phyloP scores from a whole-genome alignment of 1,284 basidiomycete genomes.

The Leccinum colubrinum region DNA sequence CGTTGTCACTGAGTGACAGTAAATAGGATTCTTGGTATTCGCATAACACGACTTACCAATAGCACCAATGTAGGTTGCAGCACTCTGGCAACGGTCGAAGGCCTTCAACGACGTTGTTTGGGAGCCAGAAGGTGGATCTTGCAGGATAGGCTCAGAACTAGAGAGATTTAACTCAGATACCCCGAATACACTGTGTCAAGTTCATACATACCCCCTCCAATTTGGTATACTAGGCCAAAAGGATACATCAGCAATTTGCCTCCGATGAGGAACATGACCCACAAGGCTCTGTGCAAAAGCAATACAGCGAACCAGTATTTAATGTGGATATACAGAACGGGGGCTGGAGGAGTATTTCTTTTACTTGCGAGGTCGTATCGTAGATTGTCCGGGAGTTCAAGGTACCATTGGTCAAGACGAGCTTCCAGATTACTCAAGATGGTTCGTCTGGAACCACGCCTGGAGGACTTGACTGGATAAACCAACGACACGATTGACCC shows the following conservation, averaged over 20 bases:
- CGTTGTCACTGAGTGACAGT: conserved; percentile 44
- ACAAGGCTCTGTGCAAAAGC: conserved; percentile 81
- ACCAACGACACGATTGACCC: conserved; percentile 68
- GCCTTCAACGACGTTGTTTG: conserved; percentile 50
- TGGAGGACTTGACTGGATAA: conserved; percentile 66
- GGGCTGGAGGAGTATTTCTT: conserved; percentile 54
- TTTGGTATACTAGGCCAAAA: conserved; percentile 55
- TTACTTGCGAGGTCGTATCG: conserved; percentile 55
- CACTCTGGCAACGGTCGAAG: conserved; percentile 75
- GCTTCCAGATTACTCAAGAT: conserved; percentile 59
- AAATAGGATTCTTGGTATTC: conserved; percentile 5
- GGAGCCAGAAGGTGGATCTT: conserved; percentile 37
- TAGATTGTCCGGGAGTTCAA: conserved; percentile 65
- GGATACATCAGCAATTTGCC: conserved; percentile 5
- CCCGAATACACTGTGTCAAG: neutral
- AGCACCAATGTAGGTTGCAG: conserved; percentile 72
- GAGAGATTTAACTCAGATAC: conserved; percentile 4
- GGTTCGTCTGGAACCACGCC: conserved; percentile 44
- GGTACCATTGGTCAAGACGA: conserved; percentile 75
- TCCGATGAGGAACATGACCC: conserved; percentile 34
- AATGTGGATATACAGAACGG: conserved; percentile 71
- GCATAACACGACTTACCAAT: conserved; percentile 46
- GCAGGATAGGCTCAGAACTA: conserved; percentile 43
- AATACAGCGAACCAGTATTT: conserved; percentile 79
- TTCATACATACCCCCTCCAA: conserved; percentile 62